Evolutionary conservation across 2,329 filamentous ascomycete genomes (phyloP).

Genomic region (Cladophialophora chaetospira): DNA sequence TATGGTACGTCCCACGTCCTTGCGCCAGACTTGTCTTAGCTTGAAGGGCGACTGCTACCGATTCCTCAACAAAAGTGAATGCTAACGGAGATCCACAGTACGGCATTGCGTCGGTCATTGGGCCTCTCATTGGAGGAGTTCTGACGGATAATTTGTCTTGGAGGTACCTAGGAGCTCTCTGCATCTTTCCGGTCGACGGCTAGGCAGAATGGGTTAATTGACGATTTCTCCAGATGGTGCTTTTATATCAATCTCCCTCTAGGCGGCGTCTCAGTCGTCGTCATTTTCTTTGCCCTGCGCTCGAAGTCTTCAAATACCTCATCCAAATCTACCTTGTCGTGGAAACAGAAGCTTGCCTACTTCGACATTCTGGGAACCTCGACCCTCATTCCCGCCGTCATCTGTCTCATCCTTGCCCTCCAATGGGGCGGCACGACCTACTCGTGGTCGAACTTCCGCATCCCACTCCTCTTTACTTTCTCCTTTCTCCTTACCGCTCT

Average conservation of each 20-base stretch:
- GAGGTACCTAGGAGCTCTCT: constrained; percentile 12
- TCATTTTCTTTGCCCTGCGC: constrained; percentile 24
- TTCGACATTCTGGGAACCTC: constrained; percentile 41
- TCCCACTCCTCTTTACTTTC: constrained; percentile 53
- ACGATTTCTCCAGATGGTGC: constrained; percentile 21
- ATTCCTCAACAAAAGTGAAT: too few relatives aligned
- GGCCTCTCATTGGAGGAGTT: constrained; percentile 47
- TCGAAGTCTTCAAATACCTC: background rate
- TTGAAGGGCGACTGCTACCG: too few relatives aligned
- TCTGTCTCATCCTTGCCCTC: constrained; percentile 42
- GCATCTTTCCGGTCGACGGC: background rate
- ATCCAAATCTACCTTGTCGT: constrained; percentile 31
- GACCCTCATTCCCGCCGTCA: constrained; percentile 39
- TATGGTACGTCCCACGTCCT: too few relatives aligned
- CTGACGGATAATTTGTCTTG: constrained; percentile 41
- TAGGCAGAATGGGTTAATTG: background rate
- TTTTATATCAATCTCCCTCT: constrained; percentile 34
- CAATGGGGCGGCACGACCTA: constrained; percentile 48
- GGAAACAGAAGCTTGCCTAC: constrained; percentile 1
- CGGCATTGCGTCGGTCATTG: constrained; percentile 41
- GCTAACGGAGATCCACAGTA: too few relatives aligned
- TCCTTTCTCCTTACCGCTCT: constrained; percentile 41
- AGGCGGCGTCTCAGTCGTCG: constrained; percentile 40
- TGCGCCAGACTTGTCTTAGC: too few relatives aligned
- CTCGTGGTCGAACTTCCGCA: constrained; percentile 45